These are phyloP conservation scores for Scorias spongiosa DNA, from an alignment of 2,329 filamentous ascomycete genomes.

Conservation along the genomic window DNA sequence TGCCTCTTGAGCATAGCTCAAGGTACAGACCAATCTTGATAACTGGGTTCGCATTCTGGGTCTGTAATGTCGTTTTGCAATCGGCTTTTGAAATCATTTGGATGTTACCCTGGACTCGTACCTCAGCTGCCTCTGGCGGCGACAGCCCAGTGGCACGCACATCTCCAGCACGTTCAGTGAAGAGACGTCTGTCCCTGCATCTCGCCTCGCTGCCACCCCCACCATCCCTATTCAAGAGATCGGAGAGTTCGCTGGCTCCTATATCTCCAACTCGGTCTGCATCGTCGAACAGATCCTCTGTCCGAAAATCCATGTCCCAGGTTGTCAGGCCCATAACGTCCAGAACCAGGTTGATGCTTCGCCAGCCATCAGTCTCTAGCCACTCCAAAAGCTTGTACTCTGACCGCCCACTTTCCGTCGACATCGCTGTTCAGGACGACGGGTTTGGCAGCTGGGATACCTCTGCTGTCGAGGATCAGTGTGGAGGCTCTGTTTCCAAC, in stretches of 20 bases:
- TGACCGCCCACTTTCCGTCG: slow-evolving; percentile 14
- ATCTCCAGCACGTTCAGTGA: slow-evolving; percentile 3
- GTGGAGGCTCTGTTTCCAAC: slow-evolving; percentile 40
- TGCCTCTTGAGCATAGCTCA: slow-evolving; percentile 5
- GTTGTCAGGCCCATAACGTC: slow-evolving; percentile 40
- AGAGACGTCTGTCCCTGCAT: slow-evolving; percentile 9
- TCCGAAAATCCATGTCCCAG: slow-evolving; percentile 12
- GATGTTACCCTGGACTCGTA: slow-evolving; percentile 3
- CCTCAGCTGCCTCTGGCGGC: not conserved
- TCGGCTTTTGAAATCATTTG: slow-evolving; percentile 12
- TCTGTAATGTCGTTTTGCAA: slow-evolving; percentile 12
- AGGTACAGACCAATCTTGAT: not conserved
- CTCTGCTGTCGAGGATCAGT: slow-evolving; percentile 47
- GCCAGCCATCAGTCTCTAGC: slow-evolving; percentile 35
- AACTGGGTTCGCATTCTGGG: slow-evolving; percentile 15
- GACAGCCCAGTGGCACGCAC: slow-evolving; percentile 2
- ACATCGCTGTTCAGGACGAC: slow-evolving; percentile 31
- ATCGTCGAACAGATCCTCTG: slow-evolving; percentile 8
- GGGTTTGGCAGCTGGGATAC: slow-evolving; percentile 66
- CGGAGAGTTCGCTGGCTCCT: slow-evolving; percentile 5
- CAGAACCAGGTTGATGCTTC: slow-evolving; percentile 39
- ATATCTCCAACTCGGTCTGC: slow-evolving; percentile 10
- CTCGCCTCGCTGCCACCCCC: slow-evolving; percentile 11
- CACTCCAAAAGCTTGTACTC: slow-evolving; percentile 16
- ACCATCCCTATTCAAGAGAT: slow-evolving; percentile 6